These are phyloP conservation scores for Phytophthora pisi DNA, from an alignment of 352 stramenopile genomes.

Conservation along the genomic window DNA sequence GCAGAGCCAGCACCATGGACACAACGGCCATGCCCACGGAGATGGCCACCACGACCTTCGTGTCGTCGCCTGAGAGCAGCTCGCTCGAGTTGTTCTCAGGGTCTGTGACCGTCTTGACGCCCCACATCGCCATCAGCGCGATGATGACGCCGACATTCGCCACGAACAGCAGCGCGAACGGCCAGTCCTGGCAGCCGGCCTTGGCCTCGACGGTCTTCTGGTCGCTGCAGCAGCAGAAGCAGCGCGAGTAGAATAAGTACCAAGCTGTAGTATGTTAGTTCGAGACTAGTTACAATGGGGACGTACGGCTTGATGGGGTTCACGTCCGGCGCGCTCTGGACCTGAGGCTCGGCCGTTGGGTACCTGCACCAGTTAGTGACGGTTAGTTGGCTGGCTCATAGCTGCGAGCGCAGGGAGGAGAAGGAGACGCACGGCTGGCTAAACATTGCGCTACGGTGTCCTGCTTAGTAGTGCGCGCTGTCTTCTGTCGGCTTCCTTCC, in stretches of 20 bases:
- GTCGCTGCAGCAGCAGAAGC: conserved; percentile 34
- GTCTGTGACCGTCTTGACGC: conserved; percentile 65
- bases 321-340: conserved; percentile 52
- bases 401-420: neutral
- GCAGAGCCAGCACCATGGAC: conserved; percentile 62
- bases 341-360: conserved; percentile 30
- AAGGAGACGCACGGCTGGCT: conserved; percentile 36
- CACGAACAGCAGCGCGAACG: conserved; percentile 82
- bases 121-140: conserved; percentile 66
- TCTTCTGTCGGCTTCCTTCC: neutral
- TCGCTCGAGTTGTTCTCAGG: conserved; percentile 46
- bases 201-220: conserved; percentile 27
- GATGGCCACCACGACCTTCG: conserved; percentile 61
- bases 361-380: conserved; percentile 32
- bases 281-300: too few species aligned
- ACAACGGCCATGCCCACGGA: conserved; percentile 61
- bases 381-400: neutral
- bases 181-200: conserved; percentile 70
- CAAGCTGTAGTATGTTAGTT: too few species aligned
- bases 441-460: conserved; percentile 28
- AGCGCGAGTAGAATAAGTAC: neutral
- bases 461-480: neutral
- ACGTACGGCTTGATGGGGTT: conserved; percentile 72
- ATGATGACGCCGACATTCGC: conserved; percentile 80
- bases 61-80: conserved; percentile 60